Base-by-base conservation (phyloP, 169 alveolate species). In the Babesia bovis region DNA sequence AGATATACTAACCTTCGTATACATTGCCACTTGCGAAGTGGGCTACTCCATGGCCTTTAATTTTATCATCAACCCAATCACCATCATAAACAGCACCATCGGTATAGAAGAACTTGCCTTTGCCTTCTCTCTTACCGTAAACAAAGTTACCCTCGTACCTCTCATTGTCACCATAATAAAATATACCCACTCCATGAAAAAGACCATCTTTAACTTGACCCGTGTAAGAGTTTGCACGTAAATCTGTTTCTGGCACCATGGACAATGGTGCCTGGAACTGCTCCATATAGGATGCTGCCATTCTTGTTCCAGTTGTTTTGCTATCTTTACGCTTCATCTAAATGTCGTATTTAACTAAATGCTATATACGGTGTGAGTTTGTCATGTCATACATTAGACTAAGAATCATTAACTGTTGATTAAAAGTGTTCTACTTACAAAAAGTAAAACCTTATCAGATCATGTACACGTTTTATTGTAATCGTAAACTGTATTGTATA, bases 11-110 rank as follows among this genome's bases (percentile, higher is more conserved):
- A 67, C 92, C 92, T 51, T 89, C 93, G 71, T 92, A 93, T 38
- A 68, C 52, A 79, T 94, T 94, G 17, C 97, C 97, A 57, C 95
- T 88, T 0, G 96, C 95, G 77, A 94, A 94, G 49, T 84, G 73
- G 0, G 97, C 96, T 15, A 78, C 79, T 25, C 99, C 99, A 47
- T 91, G 90, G 26, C 99, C 99, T 65, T 94, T 95, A 25, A 94
- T 94, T 47, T 90, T 89, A 82, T 96, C 98, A 61, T 96, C 96
- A 23, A 89, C 84, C 99, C 98, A 94, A 63, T 95, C 96, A 9
- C 99, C 99, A 56, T 96, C 98, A 68, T 94, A 96, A 5, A 93
- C 81, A 44, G 98, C 95, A 13, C 99, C 98, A 69, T 95, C 98
- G 17, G 97, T 94, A 77, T 94, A 96, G 68, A 83, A 91, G 83